These are phyloP conservation scores for Polytrichum formosum DNA, from an alignment of 225 moss, liverwort and hornwort species.

Conservation along the genomic window DNA sequence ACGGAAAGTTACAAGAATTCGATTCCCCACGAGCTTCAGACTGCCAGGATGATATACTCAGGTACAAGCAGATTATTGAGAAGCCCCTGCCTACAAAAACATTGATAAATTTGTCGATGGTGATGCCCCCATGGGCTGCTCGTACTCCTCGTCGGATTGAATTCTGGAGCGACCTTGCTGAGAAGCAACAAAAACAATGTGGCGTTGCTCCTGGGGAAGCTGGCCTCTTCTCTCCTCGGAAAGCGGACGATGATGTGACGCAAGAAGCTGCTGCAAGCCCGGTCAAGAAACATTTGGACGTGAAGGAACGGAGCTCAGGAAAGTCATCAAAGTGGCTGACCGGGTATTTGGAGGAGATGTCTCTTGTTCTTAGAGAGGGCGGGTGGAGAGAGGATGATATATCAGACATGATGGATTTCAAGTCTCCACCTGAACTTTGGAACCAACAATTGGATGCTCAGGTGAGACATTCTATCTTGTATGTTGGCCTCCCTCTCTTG, in stretches of 20 bases:
- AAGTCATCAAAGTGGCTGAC: constrained; percentile 77
- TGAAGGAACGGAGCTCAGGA: constrained; percentile 30
- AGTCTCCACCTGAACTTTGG: constrained; percentile 36
- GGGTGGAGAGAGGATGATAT: constrained; percentile 94
- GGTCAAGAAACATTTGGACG: constrained; percentile 17
- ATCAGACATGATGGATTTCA: constrained; percentile 82
- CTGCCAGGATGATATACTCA: constrained; percentile 50
- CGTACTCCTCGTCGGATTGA: constrained; percentile 81
- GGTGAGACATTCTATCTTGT: constrained; percentile 16
- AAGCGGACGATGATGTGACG: constrained; percentile 53
- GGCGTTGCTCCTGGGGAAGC: constrained; percentile 27
- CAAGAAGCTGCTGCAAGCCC: constrained; percentile 32
- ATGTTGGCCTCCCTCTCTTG: not conserved
- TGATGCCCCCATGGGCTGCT: constrained; percentile 84
- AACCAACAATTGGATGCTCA: constrained; percentile 49
- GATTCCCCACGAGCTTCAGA: constrained; percentile 46
- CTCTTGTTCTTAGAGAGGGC: constrained; percentile 72
- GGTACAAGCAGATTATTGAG: constrained; percentile 65
- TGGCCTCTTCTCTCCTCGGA: constrained; percentile 45
- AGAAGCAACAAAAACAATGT: constrained; percentile 51
- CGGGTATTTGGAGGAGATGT: constrained; percentile 80
- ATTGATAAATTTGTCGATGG: constrained; percentile 58
- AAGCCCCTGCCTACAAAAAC: constrained; percentile 58
- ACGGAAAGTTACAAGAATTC: constrained; percentile 21
- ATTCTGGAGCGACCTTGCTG: constrained; percentile 88